Evolutionary conservation across 2,329 filamentous ascomycete genomes (phyloP).

Genomic region (Metarhizium rileyi): DNA sequence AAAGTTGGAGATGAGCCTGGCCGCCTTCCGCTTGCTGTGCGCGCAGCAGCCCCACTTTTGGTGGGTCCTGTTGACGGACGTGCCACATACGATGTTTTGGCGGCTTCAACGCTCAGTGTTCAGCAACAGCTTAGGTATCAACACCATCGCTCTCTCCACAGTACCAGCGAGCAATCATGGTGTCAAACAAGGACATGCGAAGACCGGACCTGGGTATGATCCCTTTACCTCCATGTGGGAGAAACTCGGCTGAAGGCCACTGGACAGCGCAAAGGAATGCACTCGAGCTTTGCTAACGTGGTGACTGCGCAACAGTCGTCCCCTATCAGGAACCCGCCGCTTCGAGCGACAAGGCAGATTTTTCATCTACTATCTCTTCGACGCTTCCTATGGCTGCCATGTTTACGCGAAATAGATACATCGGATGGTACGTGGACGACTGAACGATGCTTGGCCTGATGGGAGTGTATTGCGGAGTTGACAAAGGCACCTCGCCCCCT

Average conservation of each 20-base stretch:
- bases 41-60: too few relatives aligned
- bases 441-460: not conserved
- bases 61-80: too few relatives aligned
- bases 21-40: too few relatives aligned
- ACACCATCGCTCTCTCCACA: not conserved
- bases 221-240: not conserved
- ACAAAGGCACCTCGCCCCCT: not conserved
- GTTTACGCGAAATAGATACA: constrained; percentile 81
- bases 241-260: too few relatives aligned
- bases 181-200: constrained; percentile 34
- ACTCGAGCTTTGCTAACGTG: not conserved
- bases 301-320: constrained; percentile 50
- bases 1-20: too few relatives aligned
- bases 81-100: too few relatives aligned
- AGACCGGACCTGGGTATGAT: constrained; percentile 33
- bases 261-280: not conserved
- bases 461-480: not conserved
- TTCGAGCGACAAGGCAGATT: constrained; percentile 55
- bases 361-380: constrained; percentile 60
- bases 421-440: constrained; percentile 45
- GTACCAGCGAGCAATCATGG: constrained; percentile 21
- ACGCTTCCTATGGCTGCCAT: constrained; percentile 94
- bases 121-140: not conserved
- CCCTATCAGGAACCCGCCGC: constrained; percentile 72
- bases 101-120: too few relatives aligned